phyloP scores from a whole-genome alignment of 208 protist genomes.

The Trypanosoma cruzi region DNA sequence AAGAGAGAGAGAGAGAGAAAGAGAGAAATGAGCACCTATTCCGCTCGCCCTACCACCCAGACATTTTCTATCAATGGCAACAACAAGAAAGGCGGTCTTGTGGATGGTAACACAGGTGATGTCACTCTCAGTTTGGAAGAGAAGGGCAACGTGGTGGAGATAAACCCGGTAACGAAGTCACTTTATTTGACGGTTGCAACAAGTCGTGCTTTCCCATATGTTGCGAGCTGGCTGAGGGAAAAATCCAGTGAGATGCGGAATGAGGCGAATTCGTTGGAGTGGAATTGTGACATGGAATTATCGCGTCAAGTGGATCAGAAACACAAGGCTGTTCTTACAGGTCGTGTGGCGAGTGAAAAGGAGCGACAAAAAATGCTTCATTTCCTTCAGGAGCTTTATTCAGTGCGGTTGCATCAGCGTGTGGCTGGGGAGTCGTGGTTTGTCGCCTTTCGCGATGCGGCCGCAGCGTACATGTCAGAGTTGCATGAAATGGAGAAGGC shows the following conservation, averaged over 20 bases:
- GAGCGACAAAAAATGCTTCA: slow-evolving; percentile 12
- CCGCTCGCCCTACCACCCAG: not conserved
- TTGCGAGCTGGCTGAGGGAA: slow-evolving; percentile 36
- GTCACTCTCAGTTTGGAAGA: not conserved
- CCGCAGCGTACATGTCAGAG: slow-evolving; percentile 23
- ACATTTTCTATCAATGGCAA: not conserved
- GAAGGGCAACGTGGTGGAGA: slow-evolving; percentile 4
- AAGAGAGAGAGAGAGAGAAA: no score
- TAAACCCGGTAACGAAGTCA: slow-evolving; percentile 24
- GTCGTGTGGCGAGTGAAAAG: not conserved
- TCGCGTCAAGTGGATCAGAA: not conserved
- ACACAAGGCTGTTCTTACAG: slow-evolving; percentile 5
- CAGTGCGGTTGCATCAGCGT: slow-evolving; percentile 15
- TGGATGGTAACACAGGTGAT: not conserved
- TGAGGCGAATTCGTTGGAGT: not conserved
- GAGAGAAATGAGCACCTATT: slow-evolving; percentile 6
- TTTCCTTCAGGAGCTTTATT: slow-evolving; percentile 16
- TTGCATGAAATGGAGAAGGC: slow-evolving; percentile 35
- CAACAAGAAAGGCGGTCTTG: not conserved
- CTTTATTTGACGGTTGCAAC: slow-evolving; percentile 39
- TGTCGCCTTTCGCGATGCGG: slow-evolving; percentile 18
- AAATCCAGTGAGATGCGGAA: slow-evolving; percentile 24
- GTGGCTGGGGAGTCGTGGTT: slow-evolving; percentile 14
- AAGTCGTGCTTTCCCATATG: slow-evolving; percentile 39
- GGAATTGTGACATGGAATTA: not conserved